A percentile compares a stretch with the other conserved stretches of the same genome.
phyloP scores from a whole-genome alignment of 2,329 filamentous ascomycete genomes.

The Ophiostoma piceae region DNA sequence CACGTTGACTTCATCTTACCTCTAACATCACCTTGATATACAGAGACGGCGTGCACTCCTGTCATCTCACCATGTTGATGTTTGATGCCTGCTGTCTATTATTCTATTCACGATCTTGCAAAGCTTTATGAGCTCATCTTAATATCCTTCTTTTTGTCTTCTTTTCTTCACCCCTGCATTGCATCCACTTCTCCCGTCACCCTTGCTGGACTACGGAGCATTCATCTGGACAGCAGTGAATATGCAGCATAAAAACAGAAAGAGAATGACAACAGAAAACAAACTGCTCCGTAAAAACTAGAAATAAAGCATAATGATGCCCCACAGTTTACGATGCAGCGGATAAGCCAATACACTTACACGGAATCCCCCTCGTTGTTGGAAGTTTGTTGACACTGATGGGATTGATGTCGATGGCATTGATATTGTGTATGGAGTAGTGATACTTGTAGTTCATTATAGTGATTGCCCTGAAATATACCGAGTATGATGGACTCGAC shows the following conservation, averaged over 20 bases:
- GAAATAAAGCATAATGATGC: neutral
- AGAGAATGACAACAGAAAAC: neutral
- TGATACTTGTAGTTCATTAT: no score
- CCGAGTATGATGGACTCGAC: no score
- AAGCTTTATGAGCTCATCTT: neutral
- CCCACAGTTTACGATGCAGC: neutral
- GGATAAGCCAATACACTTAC: conserved; percentile 12
- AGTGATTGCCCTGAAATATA: no score
- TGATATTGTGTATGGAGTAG: no score
- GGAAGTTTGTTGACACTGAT: neutral
- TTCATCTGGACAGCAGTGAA: neutral
- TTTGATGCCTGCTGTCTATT: neutral
- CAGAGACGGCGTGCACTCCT: neutral
- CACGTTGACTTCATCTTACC: neutral
- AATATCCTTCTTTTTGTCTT: neutral
- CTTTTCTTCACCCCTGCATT: conserved; percentile 1
- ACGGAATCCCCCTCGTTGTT: neutral
- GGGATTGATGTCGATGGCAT: no score
- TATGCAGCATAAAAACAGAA: neutral
- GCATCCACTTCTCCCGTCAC: neutral
- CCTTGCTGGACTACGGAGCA: neutral
- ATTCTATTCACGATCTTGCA: neutral
- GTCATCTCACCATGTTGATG: neutral
- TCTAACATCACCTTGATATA: neutral
- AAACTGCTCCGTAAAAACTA: neutral